Percentiles rank a stretch among this genome's conserved stretches.
phyloP scores from a whole-genome alignment of 345 rosid genomes.

The Bruguiera sexangula region DNA sequence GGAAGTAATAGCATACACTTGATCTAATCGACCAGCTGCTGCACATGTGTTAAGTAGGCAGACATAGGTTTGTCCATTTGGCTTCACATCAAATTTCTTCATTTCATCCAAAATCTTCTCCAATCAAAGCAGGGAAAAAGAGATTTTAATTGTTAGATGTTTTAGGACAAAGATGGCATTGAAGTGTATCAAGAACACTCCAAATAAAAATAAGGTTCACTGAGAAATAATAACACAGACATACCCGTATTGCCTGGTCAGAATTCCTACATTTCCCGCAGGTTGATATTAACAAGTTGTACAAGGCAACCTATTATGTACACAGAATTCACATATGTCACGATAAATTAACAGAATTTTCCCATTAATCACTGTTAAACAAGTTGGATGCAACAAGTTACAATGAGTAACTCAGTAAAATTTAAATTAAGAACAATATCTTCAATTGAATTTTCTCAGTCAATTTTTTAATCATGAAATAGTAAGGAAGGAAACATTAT shows the following conservation, averaged over 20 bases:
- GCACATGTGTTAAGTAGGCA: slow-evolving; percentile 90
- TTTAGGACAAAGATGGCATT: background rate
- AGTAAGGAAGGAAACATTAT: too few relatives aligned
- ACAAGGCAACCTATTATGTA: slow-evolving; percentile 59
- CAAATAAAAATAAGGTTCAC: background rate
- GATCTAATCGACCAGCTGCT: slow-evolving; percentile 76
- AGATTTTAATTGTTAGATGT: background rate
- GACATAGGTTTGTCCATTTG: slow-evolving; percentile 82
- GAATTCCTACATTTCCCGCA: slow-evolving; percentile 89
- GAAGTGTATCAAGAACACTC: slow-evolving; percentile 4
- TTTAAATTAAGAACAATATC: too few relatives aligned
- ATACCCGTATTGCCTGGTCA: slow-evolving; percentile 65
- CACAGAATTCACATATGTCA: too few relatives aligned
- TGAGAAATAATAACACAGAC: background rate
- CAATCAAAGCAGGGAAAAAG: slow-evolving; percentile 12
- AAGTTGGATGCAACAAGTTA: background rate
- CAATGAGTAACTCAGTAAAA: too few relatives aligned
- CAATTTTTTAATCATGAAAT: too few relatives aligned
- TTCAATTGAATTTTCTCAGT: too few relatives aligned
- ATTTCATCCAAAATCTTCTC: slow-evolving; percentile 93
- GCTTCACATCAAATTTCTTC: slow-evolving; percentile 87
- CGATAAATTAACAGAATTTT: too few relatives aligned
- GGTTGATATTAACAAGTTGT: slow-evolving; percentile 78
- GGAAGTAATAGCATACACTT: slow-evolving; percentile 63
- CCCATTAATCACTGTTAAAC: background rate